Conservation (phyloP, 345 rosid species). For the Psidium friedrichsthalianum region DNA sequence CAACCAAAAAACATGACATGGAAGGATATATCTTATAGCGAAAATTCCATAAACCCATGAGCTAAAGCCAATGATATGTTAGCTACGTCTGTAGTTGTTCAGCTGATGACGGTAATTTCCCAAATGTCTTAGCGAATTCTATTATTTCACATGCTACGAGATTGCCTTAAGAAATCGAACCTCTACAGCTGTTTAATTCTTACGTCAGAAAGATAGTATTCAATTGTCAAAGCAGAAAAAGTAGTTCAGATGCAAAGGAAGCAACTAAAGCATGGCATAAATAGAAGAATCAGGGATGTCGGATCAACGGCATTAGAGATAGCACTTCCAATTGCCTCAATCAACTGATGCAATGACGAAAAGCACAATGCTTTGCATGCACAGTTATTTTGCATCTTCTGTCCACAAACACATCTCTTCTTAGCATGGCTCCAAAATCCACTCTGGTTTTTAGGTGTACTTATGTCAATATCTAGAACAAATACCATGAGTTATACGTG, state of each 20-base stretch:
- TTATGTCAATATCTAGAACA: neutral
- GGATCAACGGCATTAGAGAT: neutral
- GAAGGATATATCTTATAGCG: neutral
- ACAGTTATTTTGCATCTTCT: neutral
- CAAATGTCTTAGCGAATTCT: rapidly evolving
- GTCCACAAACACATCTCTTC: neutral
- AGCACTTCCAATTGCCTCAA: neutral
- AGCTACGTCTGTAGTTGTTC: neutral
- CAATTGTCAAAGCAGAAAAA: neutral
- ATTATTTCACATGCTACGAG: neutral
- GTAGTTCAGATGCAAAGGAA: neutral
- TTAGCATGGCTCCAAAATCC: neutral
- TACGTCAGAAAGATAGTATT: neutral
- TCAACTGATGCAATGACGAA: neutral
- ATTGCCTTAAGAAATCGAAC: neutral
- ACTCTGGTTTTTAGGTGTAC: neutral
- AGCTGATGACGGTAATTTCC: neutral
- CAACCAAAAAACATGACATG: neutral
- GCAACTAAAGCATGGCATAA: neutral
- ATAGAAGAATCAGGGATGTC: neutral
- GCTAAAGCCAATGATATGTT: neutral
- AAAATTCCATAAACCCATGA: neutral
- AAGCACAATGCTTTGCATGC: neutral
- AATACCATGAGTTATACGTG: neutral
- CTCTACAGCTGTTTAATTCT: neutral